Percentiles rank a stretch among this genome's conserved stretches.
phyloP scores from a whole-genome alignment of 2,329 filamentous ascomycete genomes.

The Alternaria ventricosa region DNA sequence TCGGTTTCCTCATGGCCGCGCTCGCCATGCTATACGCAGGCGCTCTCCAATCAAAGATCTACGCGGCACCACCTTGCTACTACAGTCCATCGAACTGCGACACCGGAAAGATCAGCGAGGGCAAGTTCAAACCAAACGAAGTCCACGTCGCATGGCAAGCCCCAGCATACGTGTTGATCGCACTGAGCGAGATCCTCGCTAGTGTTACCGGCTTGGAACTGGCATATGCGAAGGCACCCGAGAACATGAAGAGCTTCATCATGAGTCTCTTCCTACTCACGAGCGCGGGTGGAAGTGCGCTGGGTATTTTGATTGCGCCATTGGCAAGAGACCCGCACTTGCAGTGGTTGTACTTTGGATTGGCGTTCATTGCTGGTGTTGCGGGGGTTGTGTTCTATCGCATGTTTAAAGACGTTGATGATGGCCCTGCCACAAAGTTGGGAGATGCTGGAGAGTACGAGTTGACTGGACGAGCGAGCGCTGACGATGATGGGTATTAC shows the following conservation, averaged over 20 bases:
- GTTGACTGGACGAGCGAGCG: constrained; percentile 2
- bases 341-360: constrained; percentile 69
- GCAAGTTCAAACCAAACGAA: constrained; percentile 47
- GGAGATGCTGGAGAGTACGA: constrained; percentile 24
- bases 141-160: constrained; percentile 55
- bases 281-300: constrained; percentile 63
- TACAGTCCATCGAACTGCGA: constrained; percentile 49
- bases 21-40: constrained; percentile 63
- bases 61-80: constrained; percentile 61
- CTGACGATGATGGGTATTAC: constrained; percentile 3
- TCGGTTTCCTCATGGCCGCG: constrained; percentile 61
- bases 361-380: constrained; percentile 58
- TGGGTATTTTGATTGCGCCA: constrained; percentile 68
- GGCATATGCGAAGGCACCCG: constrained; percentile 56
- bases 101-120: constrained; percentile 39
- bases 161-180: constrained; percentile 56
- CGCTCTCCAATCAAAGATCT: constrained; percentile 64
- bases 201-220: constrained; percentile 57
- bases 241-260: constrained; percentile 57
- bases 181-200: constrained; percentile 55
- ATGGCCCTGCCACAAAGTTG: neutral
- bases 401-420: constrained; percentile 46
- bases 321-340: constrained; percentile 68
- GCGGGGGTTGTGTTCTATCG: constrained; percentile 62
- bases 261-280: constrained; percentile 67